phyloP scores from a whole-genome alignment of 139 green algal species.

The Ettlia oleoabundans region DNA sequence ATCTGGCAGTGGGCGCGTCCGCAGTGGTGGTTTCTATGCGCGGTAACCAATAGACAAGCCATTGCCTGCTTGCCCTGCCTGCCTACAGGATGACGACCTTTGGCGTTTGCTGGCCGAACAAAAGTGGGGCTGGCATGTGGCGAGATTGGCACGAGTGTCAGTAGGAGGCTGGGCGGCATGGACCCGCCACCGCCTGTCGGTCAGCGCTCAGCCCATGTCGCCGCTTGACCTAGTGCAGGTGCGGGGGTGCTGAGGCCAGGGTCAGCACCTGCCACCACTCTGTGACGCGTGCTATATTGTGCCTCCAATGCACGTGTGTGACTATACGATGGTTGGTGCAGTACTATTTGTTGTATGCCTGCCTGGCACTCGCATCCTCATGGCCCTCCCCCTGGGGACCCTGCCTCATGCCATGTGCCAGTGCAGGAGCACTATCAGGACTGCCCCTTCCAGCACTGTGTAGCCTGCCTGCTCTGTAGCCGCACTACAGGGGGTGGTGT shows the following conservation, averaged over 20 bases:
- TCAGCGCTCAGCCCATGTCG: slow-evolving; percentile 11
- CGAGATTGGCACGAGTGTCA: background rate
- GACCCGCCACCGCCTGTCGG: slow-evolving; percentile 30
- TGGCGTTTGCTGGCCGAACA: slow-evolving; percentile 40
- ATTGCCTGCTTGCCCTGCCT: background rate
- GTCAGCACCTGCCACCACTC: slow-evolving; percentile 60
- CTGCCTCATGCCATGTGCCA: too few relatives aligned
- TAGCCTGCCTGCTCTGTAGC: slow-evolving; percentile 54
- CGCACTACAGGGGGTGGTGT: slow-evolving; percentile 52
- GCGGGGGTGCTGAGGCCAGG: too few relatives aligned
- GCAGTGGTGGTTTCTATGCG: too few relatives aligned
- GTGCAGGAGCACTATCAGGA: slow-evolving; percentile 14
- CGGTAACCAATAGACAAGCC: too few relatives aligned
- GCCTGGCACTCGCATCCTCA: background rate
- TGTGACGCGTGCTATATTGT: background rate
- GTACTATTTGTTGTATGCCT: background rate
- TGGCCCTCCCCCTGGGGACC: too few relatives aligned
- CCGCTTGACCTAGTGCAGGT: slow-evolving; percentile 53
- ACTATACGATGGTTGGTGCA: too few relatives aligned
- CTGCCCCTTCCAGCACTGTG: slow-evolving; percentile 27
- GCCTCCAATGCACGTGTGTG: too few relatives aligned
- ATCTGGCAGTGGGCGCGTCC: too few relatives aligned
- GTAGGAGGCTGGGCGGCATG: slow-evolving; percentile 27
- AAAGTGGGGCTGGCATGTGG: slow-evolving; percentile 40
- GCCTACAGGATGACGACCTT: slow-evolving; percentile 33